Conservation (phyloP, 345 rosid genomes). For the Pistacia vera region DNA sequence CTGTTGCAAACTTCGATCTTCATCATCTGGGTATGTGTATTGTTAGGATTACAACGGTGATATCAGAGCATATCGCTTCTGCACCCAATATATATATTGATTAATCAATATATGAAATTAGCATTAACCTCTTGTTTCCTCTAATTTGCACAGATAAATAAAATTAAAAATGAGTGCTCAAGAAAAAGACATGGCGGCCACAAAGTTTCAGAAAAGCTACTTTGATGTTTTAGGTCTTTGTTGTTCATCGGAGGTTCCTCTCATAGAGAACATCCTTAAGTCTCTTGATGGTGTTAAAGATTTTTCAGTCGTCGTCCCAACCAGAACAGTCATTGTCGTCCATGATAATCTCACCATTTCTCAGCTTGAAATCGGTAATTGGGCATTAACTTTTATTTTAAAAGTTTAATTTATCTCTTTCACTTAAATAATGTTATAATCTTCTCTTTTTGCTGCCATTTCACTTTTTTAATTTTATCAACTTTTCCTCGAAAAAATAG, state of each 20-base stretch:
- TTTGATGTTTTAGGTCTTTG: conserved; percentile 87
- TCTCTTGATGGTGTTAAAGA: conserved; percentile 71
- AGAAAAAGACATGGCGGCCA: background rate
- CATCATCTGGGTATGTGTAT: background rate
- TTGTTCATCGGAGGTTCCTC: conserved; percentile 85
- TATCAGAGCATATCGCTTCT: too few species aligned
- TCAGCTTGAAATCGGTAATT: conserved; percentile 72
- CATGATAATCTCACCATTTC: conserved; percentile 73
- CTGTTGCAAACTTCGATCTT: background rate
- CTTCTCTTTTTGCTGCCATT: background rate
- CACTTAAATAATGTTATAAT: background rate
- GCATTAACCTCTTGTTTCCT: background rate
- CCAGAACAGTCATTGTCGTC: conserved; percentile 85
- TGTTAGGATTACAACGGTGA: too few species aligned
- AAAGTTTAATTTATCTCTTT: background rate
- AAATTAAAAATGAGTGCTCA: background rate
- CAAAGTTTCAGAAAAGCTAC: conserved; percentile 66
- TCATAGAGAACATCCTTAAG: conserved; percentile 65
- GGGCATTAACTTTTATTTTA: background rate
- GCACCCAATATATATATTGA: too few species aligned
- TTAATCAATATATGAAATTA: too few species aligned
- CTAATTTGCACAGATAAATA: background rate
- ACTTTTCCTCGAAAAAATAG: background rate
- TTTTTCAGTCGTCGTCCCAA: conserved; percentile 67
- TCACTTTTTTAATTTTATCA: background rate